Evolutionary conservation across 768 basidiomycete species (phyloP).

Genomic region (Russula virescens): DNA sequence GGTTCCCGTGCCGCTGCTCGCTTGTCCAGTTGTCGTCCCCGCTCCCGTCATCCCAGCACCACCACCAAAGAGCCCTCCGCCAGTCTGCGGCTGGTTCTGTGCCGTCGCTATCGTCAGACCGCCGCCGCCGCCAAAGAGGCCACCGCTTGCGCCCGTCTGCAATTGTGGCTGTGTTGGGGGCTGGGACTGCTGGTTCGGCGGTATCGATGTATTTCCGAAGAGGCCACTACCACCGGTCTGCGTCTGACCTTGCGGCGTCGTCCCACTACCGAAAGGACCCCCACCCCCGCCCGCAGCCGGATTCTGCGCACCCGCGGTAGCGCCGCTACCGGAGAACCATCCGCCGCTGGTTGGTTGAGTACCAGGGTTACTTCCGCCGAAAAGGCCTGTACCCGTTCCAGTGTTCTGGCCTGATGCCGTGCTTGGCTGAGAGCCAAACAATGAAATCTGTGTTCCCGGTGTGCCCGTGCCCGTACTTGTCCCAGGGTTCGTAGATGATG

Average conservation of each 20-base stretch:
- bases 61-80: conserved; percentile 17
- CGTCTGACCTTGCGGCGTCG: conserved; percentile 4
- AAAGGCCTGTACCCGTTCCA: conserved; percentile 5
- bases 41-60: background rate
- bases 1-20: conserved; percentile 2
- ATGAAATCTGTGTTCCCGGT: background rate
- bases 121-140: conserved; percentile 3
- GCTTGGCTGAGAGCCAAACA: conserved; percentile 16
- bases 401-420: conserved; percentile 3
- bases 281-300: background rate
- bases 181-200: background rate
- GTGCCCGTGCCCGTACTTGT: background rate
- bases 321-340: conserved; percentile 27
- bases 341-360: conserved; percentile 19
- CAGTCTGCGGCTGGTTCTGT: conserved; percentile 2
- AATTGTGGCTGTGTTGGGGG: background rate
- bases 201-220: conserved; percentile 17
- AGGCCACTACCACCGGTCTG: conserved; percentile 24
- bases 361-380: conserved; percentile 8
- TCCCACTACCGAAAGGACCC: conserved; percentile 12
- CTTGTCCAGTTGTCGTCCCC: background rate
- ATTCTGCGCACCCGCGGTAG: background rate
- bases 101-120: background rate
- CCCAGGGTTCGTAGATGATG: conserved; percentile 9
- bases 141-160: background rate